A percentile compares a stretch with the other conserved stretches of the same genome.
Evolutionary conservation across 305 asterid genomes (phyloP).

Genomic region (Fraxinus albicans): DNA sequence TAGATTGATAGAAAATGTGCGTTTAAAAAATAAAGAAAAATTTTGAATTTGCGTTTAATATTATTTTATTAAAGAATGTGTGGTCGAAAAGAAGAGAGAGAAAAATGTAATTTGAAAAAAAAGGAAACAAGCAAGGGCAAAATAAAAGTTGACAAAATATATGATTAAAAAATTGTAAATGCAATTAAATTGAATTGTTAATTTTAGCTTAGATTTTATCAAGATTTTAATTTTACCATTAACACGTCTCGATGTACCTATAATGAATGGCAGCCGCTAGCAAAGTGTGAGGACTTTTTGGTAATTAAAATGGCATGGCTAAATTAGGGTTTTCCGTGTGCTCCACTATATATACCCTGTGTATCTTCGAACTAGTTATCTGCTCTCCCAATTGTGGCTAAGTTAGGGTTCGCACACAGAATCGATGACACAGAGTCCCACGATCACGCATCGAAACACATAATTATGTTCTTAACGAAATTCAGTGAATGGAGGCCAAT

Average conservation of each 20-base stretch:
- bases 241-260: not conserved
- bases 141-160: too few species aligned
- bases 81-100: too few species aligned
- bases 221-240: too few species aligned
- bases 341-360: not conserved
- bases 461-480: not conserved
- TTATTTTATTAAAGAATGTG: too few species aligned
- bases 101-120: too few species aligned
- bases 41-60: too few species aligned
- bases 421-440: not conserved
- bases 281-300: not conserved
- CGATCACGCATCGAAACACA: not conserved
- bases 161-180: too few species aligned
- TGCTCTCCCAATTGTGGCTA: not conserved
- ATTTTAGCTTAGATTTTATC: too few species aligned
- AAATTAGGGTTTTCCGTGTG: not conserved
- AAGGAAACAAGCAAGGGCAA: too few species aligned
- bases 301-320: not conserved
- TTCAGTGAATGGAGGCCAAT: slow-evolving; percentile 28
- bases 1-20: too few species aligned
- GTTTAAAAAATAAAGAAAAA: too few species aligned
- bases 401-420: not conserved
- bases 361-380: not conserved
- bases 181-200: too few species aligned
- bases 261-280: not conserved